Percentiles rank a stretch among this genome's conserved stretches.
Conservation (phyloP, 371 early-diverging fungal genomes). For the Choanephora cucurbitarum region DNA sequence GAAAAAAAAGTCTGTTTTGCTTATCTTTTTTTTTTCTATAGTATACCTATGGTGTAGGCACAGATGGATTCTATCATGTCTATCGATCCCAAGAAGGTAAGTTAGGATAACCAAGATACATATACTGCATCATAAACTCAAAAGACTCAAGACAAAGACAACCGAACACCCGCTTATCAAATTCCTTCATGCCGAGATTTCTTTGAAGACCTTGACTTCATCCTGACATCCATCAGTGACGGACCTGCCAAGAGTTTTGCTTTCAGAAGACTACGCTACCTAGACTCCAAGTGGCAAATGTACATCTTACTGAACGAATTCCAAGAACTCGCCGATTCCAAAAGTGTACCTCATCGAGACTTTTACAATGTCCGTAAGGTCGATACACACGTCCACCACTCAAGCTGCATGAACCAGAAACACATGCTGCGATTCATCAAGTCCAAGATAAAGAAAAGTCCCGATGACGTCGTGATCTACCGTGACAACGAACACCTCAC, state of each 20-base stretch:
- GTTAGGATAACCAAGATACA: neutral
- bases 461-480: slow-evolving; percentile 78
- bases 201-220: slow-evolving; percentile 84
- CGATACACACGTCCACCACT: slow-evolving; percentile 98
- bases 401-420: slow-evolving; percentile 98
- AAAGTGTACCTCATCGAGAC: slow-evolving; percentile 94
- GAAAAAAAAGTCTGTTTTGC: too few relatives aligned
- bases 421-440: slow-evolving; percentile 98
- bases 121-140: too few relatives aligned
- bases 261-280: slow-evolving; percentile 88
- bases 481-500: slow-evolving; percentile 78
- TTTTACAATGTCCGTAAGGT: slow-evolving; percentile 99
- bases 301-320: slow-evolving; percentile 90
- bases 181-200: slow-evolving; percentile 87
- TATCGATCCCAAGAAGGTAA: slow-evolving; percentile 28
- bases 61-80: slow-evolving; percentile 41
- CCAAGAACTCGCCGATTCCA: slow-evolving; percentile 92
- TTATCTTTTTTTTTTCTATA: too few relatives aligned
- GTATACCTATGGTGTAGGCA: slow-evolving; percentile 30
- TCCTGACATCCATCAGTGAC: slow-evolving; percentile 84
- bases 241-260: slow-evolving; percentile 97
- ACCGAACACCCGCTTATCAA: slow-evolving; percentile 32
- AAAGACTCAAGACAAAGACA: slow-evolving; percentile 3
- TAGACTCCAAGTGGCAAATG: slow-evolving; percentile 96
- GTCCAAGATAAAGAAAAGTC: slow-evolving; percentile 84